Conservation (phyloP, 202 grass and related monocot species). For the Schoenoplectus tabernaemontani region DNA sequence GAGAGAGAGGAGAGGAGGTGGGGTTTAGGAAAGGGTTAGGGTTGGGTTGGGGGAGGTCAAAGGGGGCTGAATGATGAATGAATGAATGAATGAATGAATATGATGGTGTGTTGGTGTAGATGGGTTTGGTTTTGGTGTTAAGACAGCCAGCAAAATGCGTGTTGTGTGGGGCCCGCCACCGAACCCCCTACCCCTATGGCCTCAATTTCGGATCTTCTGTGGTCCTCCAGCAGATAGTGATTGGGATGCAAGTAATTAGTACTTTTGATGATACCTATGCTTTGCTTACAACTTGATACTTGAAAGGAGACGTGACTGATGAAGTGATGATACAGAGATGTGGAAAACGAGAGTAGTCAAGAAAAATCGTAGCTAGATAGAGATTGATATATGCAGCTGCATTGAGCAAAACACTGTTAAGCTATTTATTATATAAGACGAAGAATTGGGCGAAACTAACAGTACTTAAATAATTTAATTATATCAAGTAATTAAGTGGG, state of each 20-base stretch:
- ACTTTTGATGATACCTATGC: background rate
- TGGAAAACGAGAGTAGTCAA: background rate
- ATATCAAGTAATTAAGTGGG: background rate
- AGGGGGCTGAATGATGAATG: conserved; percentile 10
- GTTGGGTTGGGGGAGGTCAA: conserved; percentile 24
- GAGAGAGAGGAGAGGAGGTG: conserved; percentile 6
- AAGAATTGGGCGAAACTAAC: background rate
- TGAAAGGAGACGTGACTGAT: background rate
- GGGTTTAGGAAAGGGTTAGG: conserved; percentile 27
- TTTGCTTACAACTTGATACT: background rate
- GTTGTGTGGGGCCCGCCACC: background rate
- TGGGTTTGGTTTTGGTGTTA: conserved; percentile 26
- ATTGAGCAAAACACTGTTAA: background rate
- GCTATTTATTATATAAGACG: background rate
- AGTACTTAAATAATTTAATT: conserved; percentile 4
- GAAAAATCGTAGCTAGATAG: background rate
- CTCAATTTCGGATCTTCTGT: background rate
- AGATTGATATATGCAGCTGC: background rate
- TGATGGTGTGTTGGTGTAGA: conserved; percentile 2
- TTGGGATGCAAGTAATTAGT: background rate
- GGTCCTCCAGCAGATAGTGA: background rate
- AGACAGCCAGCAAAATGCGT: conserved; percentile 19
- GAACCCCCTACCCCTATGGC: background rate
- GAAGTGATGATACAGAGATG: background rate
- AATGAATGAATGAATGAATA: background rate